phyloP scores from a whole-genome alignment of 495 filamentous ascomycete species.

The Lasiosphaeria hispida region DNA sequence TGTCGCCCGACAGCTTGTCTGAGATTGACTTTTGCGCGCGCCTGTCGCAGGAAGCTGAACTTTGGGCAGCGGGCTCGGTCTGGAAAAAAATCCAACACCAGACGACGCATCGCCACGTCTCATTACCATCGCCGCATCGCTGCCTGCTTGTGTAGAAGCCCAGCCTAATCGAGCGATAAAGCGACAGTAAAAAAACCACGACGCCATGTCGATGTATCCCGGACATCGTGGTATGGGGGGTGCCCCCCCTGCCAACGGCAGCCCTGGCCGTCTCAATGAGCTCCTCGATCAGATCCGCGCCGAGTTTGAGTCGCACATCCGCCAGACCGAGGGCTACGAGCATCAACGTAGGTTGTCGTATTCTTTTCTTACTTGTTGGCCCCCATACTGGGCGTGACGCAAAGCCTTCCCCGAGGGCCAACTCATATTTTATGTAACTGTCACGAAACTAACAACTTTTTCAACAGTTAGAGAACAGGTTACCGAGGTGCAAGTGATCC shows the following conservation, averaged over 20 bases:
- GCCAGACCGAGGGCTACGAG: constrained; percentile 77
- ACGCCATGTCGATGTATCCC: constrained; percentile 79
- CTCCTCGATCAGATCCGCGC: constrained; percentile 83
- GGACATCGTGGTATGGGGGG: constrained; percentile 81
- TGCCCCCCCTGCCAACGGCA: constrained; percentile 45
- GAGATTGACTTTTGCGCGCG: not conserved
- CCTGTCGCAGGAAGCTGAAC: not conserved
- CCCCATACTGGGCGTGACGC: not conserved
- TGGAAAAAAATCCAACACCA: constrained; percentile 1
- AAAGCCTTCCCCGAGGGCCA: too few species aligned
- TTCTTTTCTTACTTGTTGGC: not conserved
- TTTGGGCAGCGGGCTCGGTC: not conserved
- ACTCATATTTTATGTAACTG: not conserved
- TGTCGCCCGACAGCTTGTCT: too few species aligned
- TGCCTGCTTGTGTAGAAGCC: not conserved
- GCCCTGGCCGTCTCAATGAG: constrained; percentile 71
- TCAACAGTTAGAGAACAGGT: constrained; percentile 52
- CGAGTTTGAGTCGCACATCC: constrained; percentile 83
- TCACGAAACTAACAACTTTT: not conserved
- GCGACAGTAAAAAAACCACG: not conserved
- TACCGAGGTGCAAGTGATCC: constrained; percentile 88
- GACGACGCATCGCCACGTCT: not conserved
- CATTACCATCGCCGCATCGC: not conserved
- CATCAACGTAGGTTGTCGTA: constrained; percentile 73
- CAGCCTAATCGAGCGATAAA: not conserved